These are phyloP conservation scores for Pontederia crassipes DNA, from an alignment of 176 grass and related monocot genomes.

Conservation along the genomic window DNA sequence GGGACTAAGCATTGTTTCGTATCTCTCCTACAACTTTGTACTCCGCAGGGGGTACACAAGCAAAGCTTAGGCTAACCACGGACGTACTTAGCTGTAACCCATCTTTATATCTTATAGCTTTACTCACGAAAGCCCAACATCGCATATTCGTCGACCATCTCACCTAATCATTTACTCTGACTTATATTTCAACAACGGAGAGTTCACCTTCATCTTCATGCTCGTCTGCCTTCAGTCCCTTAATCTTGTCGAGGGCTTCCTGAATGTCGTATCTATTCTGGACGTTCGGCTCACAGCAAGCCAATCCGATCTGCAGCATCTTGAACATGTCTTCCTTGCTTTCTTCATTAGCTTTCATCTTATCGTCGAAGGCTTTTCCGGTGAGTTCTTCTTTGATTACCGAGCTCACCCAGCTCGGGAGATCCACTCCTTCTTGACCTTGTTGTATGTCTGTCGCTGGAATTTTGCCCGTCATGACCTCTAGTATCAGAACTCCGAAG, in stretches of 20 bases:
- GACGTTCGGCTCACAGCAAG: slow-evolving; percentile 1
- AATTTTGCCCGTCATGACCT: slow-evolving; percentile 3
- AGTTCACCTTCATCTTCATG: not conserved
- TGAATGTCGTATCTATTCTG: not conserved
- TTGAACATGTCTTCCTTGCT: slow-evolving; percentile 3
- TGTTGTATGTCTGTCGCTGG: not conserved
- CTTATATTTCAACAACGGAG: not conserved
- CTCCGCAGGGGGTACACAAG: too few relatives aligned
- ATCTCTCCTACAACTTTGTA: too few relatives aligned
- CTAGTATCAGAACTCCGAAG: slow-evolving; percentile 58
- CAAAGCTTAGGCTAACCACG: too few relatives aligned
- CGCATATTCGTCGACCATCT: too few relatives aligned
- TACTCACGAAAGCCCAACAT: too few relatives aligned
- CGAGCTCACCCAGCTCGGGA: slow-evolving; percentile 2
- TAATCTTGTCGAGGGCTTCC: not conserved
- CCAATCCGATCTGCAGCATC: slow-evolving; percentile 11
- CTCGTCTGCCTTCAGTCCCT: not conserved
- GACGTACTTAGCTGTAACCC: too few relatives aligned
- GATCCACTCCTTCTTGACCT: not conserved
- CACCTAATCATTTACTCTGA: too few relatives aligned
- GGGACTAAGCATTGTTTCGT: too few relatives aligned
- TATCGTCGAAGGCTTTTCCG: not conserved
- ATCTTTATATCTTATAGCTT: too few relatives aligned
- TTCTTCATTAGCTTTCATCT: not conserved
- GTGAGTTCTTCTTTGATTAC: not conserved